These are phyloP conservation scores for Drechslerella stenobrocha DNA, from an alignment of 2,329 filamentous ascomycete species.

Conservation along the genomic window DNA sequence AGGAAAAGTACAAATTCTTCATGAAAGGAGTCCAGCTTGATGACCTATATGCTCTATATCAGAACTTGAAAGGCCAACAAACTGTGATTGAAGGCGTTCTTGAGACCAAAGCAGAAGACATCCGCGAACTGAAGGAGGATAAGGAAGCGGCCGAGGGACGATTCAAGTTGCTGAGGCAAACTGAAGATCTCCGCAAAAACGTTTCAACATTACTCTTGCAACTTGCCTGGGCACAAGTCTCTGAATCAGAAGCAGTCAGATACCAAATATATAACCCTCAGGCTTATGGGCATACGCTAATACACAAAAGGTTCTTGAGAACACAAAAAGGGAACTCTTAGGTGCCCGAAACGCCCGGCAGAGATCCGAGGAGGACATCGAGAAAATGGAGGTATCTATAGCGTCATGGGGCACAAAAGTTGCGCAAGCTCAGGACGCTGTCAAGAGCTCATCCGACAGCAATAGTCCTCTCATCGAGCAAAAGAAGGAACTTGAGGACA, in stretches of 20 bases:
- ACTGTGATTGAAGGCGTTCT: conserved; percentile 72
- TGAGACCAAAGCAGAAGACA: conserved; percentile 64
- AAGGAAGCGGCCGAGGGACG: conserved; percentile 67
- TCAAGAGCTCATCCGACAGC: conserved; percentile 22
- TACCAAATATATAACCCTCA: not conserved
- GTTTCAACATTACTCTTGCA: conserved; percentile 66
- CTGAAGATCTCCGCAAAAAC: conserved; percentile 66
- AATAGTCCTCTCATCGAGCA: conserved; percentile 26
- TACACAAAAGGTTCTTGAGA: conserved; percentile 9
- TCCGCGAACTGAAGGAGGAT: conserved; percentile 64
- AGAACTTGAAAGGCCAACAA: conserved; percentile 75
- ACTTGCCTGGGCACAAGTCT: conserved; percentile 84
- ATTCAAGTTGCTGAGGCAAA: conserved; percentile 68
- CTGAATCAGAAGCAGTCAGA: conserved; percentile 67
- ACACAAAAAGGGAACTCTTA: conserved; percentile 3
- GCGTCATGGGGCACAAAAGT: conserved; percentile 19
- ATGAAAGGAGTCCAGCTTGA: conserved; percentile 92
- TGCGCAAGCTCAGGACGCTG: conserved; percentile 16
- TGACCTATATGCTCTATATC: conserved; percentile 87
- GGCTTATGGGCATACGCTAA: not conserved
- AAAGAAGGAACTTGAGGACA: conserved; percentile 28
- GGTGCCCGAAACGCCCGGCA: not conserved
- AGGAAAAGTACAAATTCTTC: conserved; percentile 95
- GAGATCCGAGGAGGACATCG: conserved; percentile 4
- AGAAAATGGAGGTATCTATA: conserved; percentile 6